Evolutionary conservation across 257 asterid species (phyloP).

Genomic region (Galeopsis tetrahit): DNA sequence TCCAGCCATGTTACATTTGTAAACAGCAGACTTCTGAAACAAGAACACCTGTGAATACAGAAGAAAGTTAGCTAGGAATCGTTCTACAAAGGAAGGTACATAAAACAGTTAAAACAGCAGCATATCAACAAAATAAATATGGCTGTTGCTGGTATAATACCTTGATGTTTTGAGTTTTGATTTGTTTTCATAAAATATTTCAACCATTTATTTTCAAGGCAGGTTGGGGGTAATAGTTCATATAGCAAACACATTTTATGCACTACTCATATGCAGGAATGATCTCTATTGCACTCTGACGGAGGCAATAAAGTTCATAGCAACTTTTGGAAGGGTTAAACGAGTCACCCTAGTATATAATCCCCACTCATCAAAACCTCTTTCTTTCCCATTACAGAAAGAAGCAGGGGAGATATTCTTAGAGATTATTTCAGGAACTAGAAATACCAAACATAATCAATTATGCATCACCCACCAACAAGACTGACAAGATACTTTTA

Average conservation of each 20-base stretch:
- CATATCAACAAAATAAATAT: neutral
- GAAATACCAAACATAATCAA: constrained; percentile 2
- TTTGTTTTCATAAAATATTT: neutral
- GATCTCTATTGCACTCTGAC: neutral
- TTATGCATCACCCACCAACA: neutral
- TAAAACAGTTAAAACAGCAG: constrained; percentile 5
- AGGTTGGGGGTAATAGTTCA: neutral
- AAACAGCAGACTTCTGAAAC: constrained; percentile 86
- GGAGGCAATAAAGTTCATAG: neutral
- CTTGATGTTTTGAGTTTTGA: neutral
- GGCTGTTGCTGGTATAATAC: neutral
- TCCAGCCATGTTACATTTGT: constrained; percentile 97
- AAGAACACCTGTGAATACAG: constrained; percentile 70
- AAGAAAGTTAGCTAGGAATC: constrained; percentile 4
- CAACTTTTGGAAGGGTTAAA: neutral
- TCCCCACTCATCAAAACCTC: no score
- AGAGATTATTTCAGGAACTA: neutral
- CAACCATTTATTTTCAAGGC: neutral
- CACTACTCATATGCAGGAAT: neutral
- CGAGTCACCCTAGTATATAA: neutral
- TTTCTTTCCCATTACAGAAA: neutral
- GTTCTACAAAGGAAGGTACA: constrained; percentile 1
- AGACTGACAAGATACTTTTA: neutral
- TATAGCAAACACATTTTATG: neutral
- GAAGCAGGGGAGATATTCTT: neutral